These are phyloP conservation scores for Rhytidhysteron rufulum DNA, from an alignment of 2,329 filamentous ascomycete genomes.

Conservation along the genomic window DNA sequence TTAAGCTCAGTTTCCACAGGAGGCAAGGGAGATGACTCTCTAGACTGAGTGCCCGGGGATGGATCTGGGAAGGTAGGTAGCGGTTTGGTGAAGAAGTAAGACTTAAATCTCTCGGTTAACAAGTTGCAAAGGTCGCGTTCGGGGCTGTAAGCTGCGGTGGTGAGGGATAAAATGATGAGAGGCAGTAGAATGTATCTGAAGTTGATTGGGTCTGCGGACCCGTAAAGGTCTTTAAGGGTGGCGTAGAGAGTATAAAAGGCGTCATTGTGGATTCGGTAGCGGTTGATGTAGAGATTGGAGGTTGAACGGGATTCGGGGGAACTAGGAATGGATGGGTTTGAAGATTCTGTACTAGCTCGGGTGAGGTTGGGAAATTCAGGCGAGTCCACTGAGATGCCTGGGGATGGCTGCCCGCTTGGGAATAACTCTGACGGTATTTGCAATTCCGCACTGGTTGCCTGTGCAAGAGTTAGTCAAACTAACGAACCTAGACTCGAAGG, in stretches of 20 bases:
- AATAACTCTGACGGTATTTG: no score
- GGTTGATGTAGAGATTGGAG: constrained; percentile 12
- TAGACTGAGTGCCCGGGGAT: background rate
- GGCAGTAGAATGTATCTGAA: constrained; percentile 15
- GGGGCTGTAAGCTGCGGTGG: constrained; percentile 11
- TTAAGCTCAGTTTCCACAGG: constrained; percentile 10
- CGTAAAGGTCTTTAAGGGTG: constrained; percentile 8
- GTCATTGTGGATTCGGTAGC: constrained; percentile 19
- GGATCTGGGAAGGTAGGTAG: constrained; percentile 1
- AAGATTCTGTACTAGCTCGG: no score
- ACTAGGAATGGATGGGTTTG: no score
- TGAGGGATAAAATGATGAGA: constrained; percentile 15
- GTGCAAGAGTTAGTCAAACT: no score
- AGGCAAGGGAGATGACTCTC: constrained; percentile 4
- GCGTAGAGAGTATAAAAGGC: constrained; percentile 10
- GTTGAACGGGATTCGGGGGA: no score
- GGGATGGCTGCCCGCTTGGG: no score
- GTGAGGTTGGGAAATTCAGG: no score
- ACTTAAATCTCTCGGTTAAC: constrained; percentile 11
- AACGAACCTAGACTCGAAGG: no score
- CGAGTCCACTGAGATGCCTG: no score
- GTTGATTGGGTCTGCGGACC: constrained; percentile 5
- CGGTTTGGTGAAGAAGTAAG: constrained; percentile 7
- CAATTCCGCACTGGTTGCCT: no score
- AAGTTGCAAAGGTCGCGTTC: constrained; percentile 14